phyloP scores from a whole-genome alignment of 1,284 basidiomycete genomes.

The Golubevia sp. region DNA sequence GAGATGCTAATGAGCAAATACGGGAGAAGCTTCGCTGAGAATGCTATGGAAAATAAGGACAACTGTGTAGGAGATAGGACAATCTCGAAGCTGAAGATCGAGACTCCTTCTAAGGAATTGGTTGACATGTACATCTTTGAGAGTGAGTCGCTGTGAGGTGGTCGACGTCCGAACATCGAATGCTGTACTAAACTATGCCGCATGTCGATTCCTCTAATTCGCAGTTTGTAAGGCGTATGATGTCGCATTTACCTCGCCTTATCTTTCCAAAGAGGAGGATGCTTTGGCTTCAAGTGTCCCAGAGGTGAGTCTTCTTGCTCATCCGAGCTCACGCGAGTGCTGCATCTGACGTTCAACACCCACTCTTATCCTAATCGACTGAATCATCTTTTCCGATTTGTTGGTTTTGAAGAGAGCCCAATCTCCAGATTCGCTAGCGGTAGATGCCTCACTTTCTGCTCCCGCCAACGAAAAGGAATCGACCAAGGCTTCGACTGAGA shows the following conservation, averaged over 20 bases:
- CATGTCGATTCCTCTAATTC: neutral
- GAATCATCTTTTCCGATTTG: neutral
- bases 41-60: constrained; percentile 43
- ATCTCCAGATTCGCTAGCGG: neutral
- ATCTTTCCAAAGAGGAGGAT: neutral
- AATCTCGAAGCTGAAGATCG: constrained; percentile 31
- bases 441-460: neutral
- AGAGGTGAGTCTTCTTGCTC: neutral
- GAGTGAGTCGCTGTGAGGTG: constrained; percentile 4
- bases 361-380: too few species aligned
- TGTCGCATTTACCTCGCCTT: constrained; percentile 21
- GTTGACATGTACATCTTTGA: constrained; percentile 20
- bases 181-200: too few species aligned
- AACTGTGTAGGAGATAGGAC: constrained; percentile 40
- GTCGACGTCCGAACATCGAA: too few species aligned
- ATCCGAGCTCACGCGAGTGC: too few species aligned
- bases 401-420: neutral
- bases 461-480: constrained; percentile 4
- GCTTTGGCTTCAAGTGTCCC: too few species aligned
- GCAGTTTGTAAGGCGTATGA: constrained; percentile 47
- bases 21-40: constrained; percentile 33
- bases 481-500: neutral
- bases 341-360: too few species aligned
- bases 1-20: constrained; percentile 46
- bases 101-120: constrained; percentile 33